phyloP scores from a whole-genome alignment of 176 grass and related monocot species.

The Coix lacrymajobi region DNA sequence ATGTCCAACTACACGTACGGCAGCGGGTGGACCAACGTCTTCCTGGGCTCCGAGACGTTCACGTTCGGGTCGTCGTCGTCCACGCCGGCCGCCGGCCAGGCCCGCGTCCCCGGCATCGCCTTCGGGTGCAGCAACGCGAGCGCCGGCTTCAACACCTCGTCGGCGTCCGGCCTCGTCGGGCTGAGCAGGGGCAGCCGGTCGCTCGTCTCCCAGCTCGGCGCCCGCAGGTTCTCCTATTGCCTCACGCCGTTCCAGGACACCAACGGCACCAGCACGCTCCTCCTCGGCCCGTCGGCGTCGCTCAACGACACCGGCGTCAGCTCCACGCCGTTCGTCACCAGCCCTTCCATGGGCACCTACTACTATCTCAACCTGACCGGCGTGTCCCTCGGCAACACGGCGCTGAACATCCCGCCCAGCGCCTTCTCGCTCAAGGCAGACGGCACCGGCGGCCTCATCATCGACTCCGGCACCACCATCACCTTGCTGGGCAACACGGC shows the following conservation, averaged over 20 bases:
- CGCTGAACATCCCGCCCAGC: constrained; percentile 9
- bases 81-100: background rate
- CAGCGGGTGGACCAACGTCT: constrained; percentile 44
- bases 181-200: constrained; percentile 42
- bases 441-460: constrained; percentile 57
- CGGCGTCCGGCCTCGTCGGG: constrained; percentile 51
- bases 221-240: constrained; percentile 64
- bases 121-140: constrained; percentile 58
- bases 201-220: constrained; percentile 58
- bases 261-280: constrained; percentile 43
- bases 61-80: constrained; percentile 42
- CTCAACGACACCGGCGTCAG: constrained; percentile 9
- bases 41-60: constrained; percentile 47
- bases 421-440: constrained; percentile 25
- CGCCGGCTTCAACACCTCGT: constrained; percentile 10
- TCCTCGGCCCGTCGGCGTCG: constrained; percentile 32
- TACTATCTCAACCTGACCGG: constrained; percentile 61
- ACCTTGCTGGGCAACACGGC: constrained; percentile 31
- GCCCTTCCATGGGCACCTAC: constrained; percentile 38
- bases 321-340: constrained; percentile 55
- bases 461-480: constrained; percentile 63
- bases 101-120: background rate
- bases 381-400: constrained; percentile 47
- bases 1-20: constrained; percentile 54
- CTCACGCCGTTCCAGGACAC: constrained; percentile 41